Base-by-base conservation (phyloP, 176 grass and related monocot genomes). In the Puccinellia tenuiflora region DNA sequence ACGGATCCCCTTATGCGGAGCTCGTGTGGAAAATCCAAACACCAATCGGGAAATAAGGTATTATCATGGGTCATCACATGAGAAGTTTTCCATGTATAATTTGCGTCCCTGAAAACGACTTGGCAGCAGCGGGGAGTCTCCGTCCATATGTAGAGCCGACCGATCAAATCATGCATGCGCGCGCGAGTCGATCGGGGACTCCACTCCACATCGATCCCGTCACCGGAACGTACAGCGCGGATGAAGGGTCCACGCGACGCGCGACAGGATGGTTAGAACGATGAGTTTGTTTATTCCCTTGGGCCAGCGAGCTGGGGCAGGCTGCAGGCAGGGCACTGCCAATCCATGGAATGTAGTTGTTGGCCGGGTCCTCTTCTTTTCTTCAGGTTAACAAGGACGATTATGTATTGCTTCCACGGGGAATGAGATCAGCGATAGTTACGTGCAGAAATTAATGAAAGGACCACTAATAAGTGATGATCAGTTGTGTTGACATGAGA, bases 271-370 rank as follows among this genome's bases (percentile, higher is more conserved):
- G 54, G 53, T 84, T 64, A 33, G 72, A 77, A 50, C 39, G 31
- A 80, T 79, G 47, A 47, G 55, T 75, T 85, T 85, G 61, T 62
- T 77, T 70, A 81, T 61, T 85, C 78, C 9, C 45, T 67, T 37
- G 20, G 68, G 1, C 35, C 73, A 73, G 67, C 18, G 1, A 60
- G 47, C 29, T 48, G 26, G 30, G 51, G 63, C 62, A 38, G 25
- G 42, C 11, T 45, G 42, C 42, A 45, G 51, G 48, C 63, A 35
- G 74, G 54, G 77, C 81, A 59, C 77, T 75, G 77, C 85, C 85
- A 86, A 86, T 81, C 33, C 45, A 86, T 56, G 56, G 85, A 86
- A 86, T 81, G 85, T 75, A 81, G 85, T 80, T 33, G 80, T 88
- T 88, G 80, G 68, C 79, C 7, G 14, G 9, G 62, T 81, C 68